Percentiles rank a stretch among this genome's conserved stretches.
These are phyloP conservation scores for Choiromyces venosus DNA, from an alignment of 495 filamentous ascomycete genomes.

Conservation along the genomic window DNA sequence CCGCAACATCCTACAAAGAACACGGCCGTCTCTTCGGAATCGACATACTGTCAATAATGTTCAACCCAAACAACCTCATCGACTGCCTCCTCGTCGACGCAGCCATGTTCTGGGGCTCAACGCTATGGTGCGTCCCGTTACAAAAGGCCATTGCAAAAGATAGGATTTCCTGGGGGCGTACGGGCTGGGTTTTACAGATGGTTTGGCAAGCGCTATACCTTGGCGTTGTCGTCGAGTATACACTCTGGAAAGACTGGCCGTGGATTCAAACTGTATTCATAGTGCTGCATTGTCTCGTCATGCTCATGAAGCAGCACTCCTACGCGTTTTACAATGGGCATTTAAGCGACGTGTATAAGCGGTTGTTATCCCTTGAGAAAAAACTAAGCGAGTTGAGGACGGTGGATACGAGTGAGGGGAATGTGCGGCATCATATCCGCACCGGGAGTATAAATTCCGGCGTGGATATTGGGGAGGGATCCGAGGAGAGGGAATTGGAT, in stretches of 20 bases:
- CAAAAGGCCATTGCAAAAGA: conserved; percentile 54
- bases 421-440: neutral
- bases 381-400: neutral
- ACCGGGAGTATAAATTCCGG: conserved; percentile 8
- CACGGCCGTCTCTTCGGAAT: conserved; percentile 59
- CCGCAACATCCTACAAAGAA: conserved; percentile 58
- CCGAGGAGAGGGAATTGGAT: conserved; percentile 47
- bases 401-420: conserved; percentile 7
- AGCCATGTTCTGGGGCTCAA: conserved; percentile 56
- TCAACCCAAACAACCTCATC: conserved; percentile 56
- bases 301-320: conserved; percentile 76
- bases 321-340: conserved; percentile 73
- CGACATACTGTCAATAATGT: conserved; percentile 65
- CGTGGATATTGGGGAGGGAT: neutral
- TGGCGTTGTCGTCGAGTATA: conserved; percentile 54
- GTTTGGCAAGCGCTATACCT: conserved; percentile 63
- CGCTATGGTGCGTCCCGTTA: conserved; percentile 53
- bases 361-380: conserved; percentile 4
- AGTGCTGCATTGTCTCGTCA: conserved; percentile 62
- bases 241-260: conserved; percentile 63
- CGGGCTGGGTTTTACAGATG: conserved; percentile 66
- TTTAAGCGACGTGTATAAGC: conserved; percentile 54
- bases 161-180: conserved; percentile 56
- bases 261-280: conserved; percentile 69
- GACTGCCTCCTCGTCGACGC: conserved; percentile 62